phyloP scores from a whole-genome alignment of 805 yeast species.

The Kazachstania kunashirensis region DNA sequence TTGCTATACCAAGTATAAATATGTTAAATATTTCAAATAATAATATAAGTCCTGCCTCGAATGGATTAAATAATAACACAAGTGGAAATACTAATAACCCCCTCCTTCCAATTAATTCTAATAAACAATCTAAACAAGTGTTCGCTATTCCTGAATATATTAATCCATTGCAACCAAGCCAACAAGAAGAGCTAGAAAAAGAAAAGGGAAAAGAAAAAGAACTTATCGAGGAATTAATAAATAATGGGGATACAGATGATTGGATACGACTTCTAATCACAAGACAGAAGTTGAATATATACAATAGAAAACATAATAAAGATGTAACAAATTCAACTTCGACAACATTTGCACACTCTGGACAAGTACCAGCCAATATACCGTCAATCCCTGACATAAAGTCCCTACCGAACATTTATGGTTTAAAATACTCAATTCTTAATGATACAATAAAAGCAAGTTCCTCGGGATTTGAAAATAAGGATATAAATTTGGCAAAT shows the following conservation, averaged over 20 bases:
- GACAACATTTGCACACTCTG: not conserved
- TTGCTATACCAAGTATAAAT: constrained; percentile 26
- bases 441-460: constrained; percentile 3
- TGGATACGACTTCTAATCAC: constrained; percentile 30
- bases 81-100: not conserved
- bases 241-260: constrained; percentile 29
- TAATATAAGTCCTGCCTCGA: not conserved
- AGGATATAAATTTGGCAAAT: not conserved
- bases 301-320: constrained; percentile 10
- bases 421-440: constrained; percentile 18
- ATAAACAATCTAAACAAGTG: constrained; percentile 1
- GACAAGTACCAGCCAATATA: not conserved
- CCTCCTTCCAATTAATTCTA: constrained; percentile 1
- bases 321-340: not conserved
- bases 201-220: constrained; percentile 15
- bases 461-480: not conserved
- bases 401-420: constrained; percentile 19
- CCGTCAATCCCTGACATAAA: constrained; percentile 10
- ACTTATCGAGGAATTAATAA: constrained; percentile 23
- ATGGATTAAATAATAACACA: not conserved
- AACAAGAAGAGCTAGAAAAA: constrained; percentile 12
- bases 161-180: constrained; percentile 18
- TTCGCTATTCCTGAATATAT: constrained; percentile 24
- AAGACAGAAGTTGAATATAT: constrained; percentile 21
- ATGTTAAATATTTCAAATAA: not conserved